phyloP scores from a whole-genome alignment of 495 filamentous ascomycete species.

The Penicillium steckii region DNA sequence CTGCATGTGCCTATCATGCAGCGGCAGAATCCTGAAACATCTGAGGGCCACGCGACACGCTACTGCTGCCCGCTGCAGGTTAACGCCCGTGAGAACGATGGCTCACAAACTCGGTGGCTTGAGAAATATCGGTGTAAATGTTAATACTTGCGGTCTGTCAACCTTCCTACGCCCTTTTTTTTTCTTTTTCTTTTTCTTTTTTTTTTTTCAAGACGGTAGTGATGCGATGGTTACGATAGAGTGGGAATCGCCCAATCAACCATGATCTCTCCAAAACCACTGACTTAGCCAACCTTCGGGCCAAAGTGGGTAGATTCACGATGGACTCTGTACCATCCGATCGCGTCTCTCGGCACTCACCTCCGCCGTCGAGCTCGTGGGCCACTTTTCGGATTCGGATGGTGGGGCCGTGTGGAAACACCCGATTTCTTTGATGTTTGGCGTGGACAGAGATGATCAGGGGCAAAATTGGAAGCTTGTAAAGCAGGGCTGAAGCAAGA shows the following conservation, averaged over 20 bases:
- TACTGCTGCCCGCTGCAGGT: constrained; percentile 13
- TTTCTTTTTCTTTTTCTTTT: too few species aligned
- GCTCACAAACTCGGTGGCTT: constrained; percentile 16
- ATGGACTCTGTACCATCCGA: not conserved
- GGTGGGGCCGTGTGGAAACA: constrained; percentile 31
- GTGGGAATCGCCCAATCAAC: too few species aligned
- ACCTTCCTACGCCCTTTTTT: not conserved
- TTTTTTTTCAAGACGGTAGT: too few species aligned
- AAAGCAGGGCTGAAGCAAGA: not conserved
- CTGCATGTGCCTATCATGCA: not conserved
- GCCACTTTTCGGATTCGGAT: constrained; percentile 25
- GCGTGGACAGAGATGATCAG: not conserved
- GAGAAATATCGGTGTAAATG: not conserved
- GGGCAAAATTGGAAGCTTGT: not conserved
- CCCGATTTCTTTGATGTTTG: not conserved
- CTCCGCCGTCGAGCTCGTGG: constrained; percentile 9
- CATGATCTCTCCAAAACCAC: too few species aligned
- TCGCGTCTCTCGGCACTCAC: not conserved
- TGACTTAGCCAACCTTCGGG: not conserved
- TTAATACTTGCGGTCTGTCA: not conserved
- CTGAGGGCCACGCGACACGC: constrained; percentile 25
- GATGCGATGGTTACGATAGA: too few species aligned
- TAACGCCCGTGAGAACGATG: constrained; percentile 18
- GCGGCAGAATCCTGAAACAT: constrained; percentile 22
- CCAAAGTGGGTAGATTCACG: not conserved